Conservation (phyloP, 345 rosid genomes). For the Pelargonium nanum region DNA sequence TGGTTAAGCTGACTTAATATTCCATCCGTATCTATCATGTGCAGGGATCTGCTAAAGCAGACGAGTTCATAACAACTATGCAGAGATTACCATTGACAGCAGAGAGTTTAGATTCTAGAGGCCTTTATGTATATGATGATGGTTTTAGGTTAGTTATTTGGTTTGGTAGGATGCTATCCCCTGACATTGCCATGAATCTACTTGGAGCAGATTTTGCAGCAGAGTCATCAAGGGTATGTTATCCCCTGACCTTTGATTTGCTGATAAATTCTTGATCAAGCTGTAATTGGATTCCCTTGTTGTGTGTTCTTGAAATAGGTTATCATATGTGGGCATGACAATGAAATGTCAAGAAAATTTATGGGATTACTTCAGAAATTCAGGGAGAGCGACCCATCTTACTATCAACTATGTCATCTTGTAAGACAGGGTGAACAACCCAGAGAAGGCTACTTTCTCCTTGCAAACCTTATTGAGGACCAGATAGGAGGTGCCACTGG, state of each 20-base stretch:
- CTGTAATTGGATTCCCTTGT: neutral
- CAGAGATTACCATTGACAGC: conserved; percentile 63
- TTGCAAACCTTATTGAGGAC: conserved; percentile 74
- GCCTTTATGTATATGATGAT: conserved; percentile 82
- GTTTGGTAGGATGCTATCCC: conserved; percentile 96
- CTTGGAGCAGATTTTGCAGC: conserved; percentile 81
- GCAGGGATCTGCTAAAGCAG: conserved; percentile 52
- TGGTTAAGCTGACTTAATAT: conserved; percentile 2
- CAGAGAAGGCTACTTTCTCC: conserved; percentile 80
- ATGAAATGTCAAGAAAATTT: conserved; percentile 83
- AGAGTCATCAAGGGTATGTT: conserved; percentile 74
- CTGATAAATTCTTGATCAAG: neutral
- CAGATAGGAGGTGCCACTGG: conserved; percentile 64
- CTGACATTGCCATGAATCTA: conserved; percentile 67
- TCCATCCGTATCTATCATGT: conserved; percentile 20
- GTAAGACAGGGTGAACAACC: conserved; percentile 99
- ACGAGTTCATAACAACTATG: conserved; percentile 26
- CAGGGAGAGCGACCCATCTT: conserved; percentile 63
- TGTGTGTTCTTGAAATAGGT: conserved; percentile 40
- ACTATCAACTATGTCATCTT: conserved; percentile 59
- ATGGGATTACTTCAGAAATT: conserved; percentile 49
- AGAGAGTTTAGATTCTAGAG: conserved; percentile 85
- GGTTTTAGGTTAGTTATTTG: conserved; percentile 80
- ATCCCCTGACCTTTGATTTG: neutral
- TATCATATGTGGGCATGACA: conserved; percentile 40